Evolutionary conservation across 139 green algal genomes (phyloP), one percentile per base, ranked within the genome.

Genomic region (Chlorella sp.): DNA sequence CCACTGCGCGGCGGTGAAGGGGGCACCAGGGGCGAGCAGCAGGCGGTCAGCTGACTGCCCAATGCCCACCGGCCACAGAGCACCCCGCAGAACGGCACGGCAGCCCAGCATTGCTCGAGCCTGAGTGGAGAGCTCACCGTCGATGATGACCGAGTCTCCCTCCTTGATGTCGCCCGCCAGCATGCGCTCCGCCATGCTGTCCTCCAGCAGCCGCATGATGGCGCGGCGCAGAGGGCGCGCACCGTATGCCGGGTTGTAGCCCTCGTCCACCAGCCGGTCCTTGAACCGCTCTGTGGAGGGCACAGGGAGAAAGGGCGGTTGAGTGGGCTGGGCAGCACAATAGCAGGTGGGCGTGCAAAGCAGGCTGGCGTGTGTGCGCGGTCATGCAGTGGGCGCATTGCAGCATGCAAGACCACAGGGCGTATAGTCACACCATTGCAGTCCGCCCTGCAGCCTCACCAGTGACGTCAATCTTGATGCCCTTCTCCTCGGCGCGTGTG

Each of bases 161-260:
- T 97, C 96, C 91, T 97, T 96, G 91, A 99, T 98, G 86, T 98
- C 96, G 21, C 96, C 95, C 36, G 81, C 74, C 69, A 99, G 92
- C 91, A 99, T 98, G 85, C 95, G 93, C 94, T 98, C 96, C 13
- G 97, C 94, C 79, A 99, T 92, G 90, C 87, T 95, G 89, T 99
- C 98, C 92, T 99, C 98, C 74, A 99, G 93, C 65, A 99, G 90
- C 13, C 98, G 91, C 97, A 99, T 99, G 93, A 99, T 99, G 84
- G 98, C 97, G 86, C 98, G 95, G 68, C 98, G 93, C 90, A 99
- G 94, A n/a, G 98, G 98, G 82, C 98, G 92, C 1, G 98, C 98
- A 85, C 98, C 98, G 87, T 99, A 99, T 17, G 92, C 89, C 72
- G 98, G 97, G 92, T 97, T 99, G 96, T 98, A 99, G 36, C 98